These are phyloP conservation scores for Metrosideros polymorpha DNA, from an alignment of 441 rosid species.

Conservation along the genomic window DNA sequence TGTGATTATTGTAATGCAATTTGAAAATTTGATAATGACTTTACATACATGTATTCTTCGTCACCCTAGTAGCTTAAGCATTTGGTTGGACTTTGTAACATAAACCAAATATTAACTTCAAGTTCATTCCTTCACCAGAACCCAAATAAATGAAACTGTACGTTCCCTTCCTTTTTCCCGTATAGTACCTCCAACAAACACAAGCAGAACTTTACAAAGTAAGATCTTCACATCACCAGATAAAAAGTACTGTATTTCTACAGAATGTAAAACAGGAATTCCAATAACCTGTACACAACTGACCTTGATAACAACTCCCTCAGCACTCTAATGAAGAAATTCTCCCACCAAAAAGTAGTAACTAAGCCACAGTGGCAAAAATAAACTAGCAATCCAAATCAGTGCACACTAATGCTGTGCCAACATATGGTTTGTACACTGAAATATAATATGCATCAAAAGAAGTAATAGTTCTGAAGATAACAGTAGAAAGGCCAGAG, in stretches of 20 bases:
- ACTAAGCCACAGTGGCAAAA: not conserved
- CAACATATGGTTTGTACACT: not conserved
- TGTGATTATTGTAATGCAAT: fast-evolving
- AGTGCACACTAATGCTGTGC: not conserved
- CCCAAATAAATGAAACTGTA: not conserved
- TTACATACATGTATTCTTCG: not conserved
- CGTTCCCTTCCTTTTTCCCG: not conserved
- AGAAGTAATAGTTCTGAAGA: not conserved
- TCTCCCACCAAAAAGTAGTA: not conserved
- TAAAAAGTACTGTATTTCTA: not conserved
- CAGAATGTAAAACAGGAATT: not conserved
- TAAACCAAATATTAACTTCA: not conserved
- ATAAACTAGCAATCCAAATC: not conserved
- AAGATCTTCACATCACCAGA: not conserved
- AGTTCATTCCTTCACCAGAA: not conserved
- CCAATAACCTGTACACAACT: not conserved
- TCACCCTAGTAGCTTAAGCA: not conserved
- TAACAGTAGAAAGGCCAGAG: fast-evolving
- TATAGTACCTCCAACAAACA: not conserved
- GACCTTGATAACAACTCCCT: not conserved
- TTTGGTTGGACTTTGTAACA: not conserved
- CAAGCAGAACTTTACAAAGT: not conserved
- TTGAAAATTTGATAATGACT: not conserved
- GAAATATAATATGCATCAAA: not conserved
- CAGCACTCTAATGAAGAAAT: not conserved